These are phyloP conservation scores for Brassica napus DNA, from an alignment of 345 rosid genomes.

Conservation along the genomic window DNA sequence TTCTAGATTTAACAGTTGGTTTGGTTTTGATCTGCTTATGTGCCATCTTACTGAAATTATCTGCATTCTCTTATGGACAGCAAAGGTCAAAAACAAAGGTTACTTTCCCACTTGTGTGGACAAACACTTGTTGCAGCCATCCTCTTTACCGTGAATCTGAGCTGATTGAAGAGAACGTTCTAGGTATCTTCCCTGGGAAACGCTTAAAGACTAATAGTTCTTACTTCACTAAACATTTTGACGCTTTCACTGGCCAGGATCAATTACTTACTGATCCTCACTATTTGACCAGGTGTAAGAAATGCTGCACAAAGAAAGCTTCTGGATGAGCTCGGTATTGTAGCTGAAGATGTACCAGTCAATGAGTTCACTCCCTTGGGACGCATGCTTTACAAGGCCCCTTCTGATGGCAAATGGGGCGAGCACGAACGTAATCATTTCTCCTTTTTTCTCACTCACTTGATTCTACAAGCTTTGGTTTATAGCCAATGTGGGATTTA, in stretches of 20 bases:
- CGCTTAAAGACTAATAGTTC: background rate
- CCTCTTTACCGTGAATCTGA: conserved; percentile 89
- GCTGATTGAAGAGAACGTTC: conserved; percentile 67
- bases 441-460: background rate
- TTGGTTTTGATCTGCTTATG: conserved; percentile 1
- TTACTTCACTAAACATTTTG: background rate
- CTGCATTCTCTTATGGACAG: conserved; percentile 43
- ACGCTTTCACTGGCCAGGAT: background rate
- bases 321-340: conserved; percentile 86
- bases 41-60: background rate
- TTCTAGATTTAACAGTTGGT: background rate
- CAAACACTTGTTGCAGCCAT: conserved; percentile 99
- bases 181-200: conserved; percentile 47
- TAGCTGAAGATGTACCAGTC: conserved; percentile 81
- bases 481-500: background rate
- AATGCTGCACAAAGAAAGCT: conserved; percentile 98
- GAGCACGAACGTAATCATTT: conserved; percentile 81
- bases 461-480: conserved; percentile 6
- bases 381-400: conserved; percentile 93
- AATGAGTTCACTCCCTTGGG: conserved; percentile 69
- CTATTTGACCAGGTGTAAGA: conserved; percentile 65
- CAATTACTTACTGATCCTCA: background rate
- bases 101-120: conserved; percentile 97
- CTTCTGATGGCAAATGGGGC: conserved; percentile 99
- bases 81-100: conserved; percentile 96